Percentiles rank a stretch among this genome's conserved stretches.
phyloP scores from a whole-genome alignment of 495 filamentous ascomycete genomes.

The Astrothelium subdiscretum region DNA sequence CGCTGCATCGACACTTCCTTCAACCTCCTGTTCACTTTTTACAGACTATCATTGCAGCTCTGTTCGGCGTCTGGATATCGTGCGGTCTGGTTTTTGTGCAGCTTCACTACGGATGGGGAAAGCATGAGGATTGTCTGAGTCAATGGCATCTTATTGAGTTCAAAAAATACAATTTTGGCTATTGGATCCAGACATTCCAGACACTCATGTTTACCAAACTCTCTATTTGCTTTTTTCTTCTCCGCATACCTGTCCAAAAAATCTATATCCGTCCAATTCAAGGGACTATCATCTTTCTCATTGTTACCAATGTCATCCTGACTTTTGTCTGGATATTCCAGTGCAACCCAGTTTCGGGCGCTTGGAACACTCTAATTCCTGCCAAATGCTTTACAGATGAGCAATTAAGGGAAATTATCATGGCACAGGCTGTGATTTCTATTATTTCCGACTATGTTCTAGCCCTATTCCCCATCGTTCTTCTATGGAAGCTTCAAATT shows the following conservation, averaged over 20 bases:
- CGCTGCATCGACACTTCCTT: not conserved
- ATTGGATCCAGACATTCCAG: constrained; percentile 2
- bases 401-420: not conserved
- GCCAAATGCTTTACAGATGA: not conserved
- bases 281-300: not conserved
- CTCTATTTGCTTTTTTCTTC: constrained; percentile 63
- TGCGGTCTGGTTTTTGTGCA: not conserved
- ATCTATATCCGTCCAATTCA: not conserved
- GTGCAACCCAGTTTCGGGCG: not conserved
- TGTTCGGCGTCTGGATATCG: not conserved
- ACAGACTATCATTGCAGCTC: not conserved
- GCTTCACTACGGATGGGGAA: not conserved
- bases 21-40: no score
- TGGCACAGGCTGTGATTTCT: not conserved
- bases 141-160: not conserved
- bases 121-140: not conserved
- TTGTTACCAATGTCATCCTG: not conserved
- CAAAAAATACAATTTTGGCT: not conserved
- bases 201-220: constrained; percentile 45
- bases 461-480: not conserved
- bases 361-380: not conserved
- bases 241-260: constrained; percentile 57
- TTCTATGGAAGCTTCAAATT: not conserved
- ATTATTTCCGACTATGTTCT: not conserved
- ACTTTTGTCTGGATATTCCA: not conserved